phyloP scores from a whole-genome alignment of 495 filamentous ascomycete species.

The Lentithecium fluviatile region DNA sequence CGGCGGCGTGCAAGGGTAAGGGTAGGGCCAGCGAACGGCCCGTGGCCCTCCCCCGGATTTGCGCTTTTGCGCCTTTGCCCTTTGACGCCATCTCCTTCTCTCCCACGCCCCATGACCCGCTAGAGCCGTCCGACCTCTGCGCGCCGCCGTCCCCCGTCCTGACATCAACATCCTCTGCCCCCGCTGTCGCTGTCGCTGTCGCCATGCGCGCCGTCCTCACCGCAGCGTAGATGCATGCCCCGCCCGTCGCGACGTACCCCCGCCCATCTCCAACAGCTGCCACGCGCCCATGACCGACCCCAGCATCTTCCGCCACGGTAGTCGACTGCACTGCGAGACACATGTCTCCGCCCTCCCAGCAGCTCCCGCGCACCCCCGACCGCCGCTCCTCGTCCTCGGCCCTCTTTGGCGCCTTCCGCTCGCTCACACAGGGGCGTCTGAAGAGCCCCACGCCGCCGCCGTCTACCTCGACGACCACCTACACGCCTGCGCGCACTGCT shows the following conservation, averaged over 20 bases:
- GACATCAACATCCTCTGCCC: too few relatives aligned
- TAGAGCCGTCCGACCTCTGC: too few relatives aligned
- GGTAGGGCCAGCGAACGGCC: too few relatives aligned
- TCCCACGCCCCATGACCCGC: too few relatives aligned
- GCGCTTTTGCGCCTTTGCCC: too few relatives aligned
- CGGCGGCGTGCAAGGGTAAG: too few relatives aligned
- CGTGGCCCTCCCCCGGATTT: too few relatives aligned
- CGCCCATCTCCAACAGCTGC: background rate
- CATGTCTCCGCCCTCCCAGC: slow-evolving; percentile 33
- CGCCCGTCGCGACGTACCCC: background rate
- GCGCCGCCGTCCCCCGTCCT: too few relatives aligned
- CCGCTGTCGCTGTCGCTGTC: too few relatives aligned
- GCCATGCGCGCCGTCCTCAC: too few relatives aligned
- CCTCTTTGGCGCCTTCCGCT: slow-evolving; percentile 33
- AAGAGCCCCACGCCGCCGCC: slow-evolving; percentile 27
- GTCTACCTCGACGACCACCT: slow-evolving; percentile 14
- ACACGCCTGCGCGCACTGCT: slow-evolving; percentile 11
- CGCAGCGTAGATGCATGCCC: background rate
- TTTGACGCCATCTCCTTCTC: too few relatives aligned
- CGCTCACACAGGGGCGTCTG: slow-evolving; percentile 25
- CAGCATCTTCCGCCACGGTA: background rate
- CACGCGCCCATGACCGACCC: background rate
- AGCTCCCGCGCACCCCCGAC: slow-evolving; percentile 36
- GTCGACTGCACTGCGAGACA: slow-evolving; percentile 4
- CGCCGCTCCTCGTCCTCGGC: slow-evolving; percentile 30